Percentiles rank a stretch among this genome's conserved stretches.
Evolutionary conservation across 1,284 basidiomycete genomes (phyloP).

Genomic region (Ganoderma lucidum): DNA sequence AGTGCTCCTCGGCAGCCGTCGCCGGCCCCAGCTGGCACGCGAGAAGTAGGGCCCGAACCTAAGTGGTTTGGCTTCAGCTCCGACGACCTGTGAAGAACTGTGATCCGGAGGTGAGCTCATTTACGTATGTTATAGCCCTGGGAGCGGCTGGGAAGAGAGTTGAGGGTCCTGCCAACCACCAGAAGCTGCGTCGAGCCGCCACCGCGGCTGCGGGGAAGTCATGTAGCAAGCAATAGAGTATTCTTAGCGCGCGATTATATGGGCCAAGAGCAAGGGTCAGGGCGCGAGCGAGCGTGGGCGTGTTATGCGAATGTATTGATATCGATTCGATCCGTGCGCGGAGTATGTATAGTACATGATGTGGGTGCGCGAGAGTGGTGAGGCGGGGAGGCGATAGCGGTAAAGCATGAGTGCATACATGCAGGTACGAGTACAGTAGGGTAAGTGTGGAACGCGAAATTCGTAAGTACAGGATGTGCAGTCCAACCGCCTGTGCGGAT

Average conservation of each 20-base stretch:
- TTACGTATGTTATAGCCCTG: not conserved
- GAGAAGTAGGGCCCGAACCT: constrained; percentile 9
- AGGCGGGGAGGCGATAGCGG: constrained; percentile 7
- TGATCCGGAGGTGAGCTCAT: not conserved
- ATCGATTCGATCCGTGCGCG: constrained; percentile 8
- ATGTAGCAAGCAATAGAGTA: not conserved
- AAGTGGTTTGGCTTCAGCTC: constrained; percentile 1
- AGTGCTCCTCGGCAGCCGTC: not conserved
- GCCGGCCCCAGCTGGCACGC: not conserved
- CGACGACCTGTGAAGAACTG: not conserved
- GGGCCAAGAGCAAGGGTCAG: not conserved
- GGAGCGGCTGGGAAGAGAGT: constrained; percentile 1
- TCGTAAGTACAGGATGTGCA: not conserved
- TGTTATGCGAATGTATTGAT: constrained; percentile 10
- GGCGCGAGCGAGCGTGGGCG: not conserved
- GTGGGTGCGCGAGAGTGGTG: not conserved
- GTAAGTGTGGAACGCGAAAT: not conserved
- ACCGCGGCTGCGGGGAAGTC: not conserved
- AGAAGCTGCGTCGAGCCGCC: constrained; percentile 5
- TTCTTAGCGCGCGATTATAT: not conserved
- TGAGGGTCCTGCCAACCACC: not conserved
- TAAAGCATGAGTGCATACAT: constrained; percentile 3
- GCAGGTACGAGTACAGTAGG: not conserved
- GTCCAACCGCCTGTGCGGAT: constrained; percentile 2
- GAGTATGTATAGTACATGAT: constrained; percentile 4